phyloP scores from a whole-genome alignment of 495 filamentous ascomycete genomes.

The Xylaria venustula region DNA sequence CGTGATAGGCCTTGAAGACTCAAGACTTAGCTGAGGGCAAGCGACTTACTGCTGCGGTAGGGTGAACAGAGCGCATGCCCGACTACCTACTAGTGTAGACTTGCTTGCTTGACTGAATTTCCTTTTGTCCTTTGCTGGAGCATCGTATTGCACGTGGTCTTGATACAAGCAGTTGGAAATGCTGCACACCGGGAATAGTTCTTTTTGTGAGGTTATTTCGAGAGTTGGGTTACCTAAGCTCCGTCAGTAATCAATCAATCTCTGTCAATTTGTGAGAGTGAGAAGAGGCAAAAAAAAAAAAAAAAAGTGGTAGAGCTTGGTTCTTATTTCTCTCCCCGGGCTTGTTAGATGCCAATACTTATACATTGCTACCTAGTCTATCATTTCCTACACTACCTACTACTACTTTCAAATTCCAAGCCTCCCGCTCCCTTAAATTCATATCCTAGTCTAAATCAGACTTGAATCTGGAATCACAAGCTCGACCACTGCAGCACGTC shows the following conservation, averaged over 20 bases:
- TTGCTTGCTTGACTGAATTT: too few relatives aligned
- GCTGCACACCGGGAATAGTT: neutral
- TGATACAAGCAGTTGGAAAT: neutral
- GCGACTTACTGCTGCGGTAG: neutral
- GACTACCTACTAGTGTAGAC: neutral
- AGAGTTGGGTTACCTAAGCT: neutral
- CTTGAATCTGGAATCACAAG: too few relatives aligned
- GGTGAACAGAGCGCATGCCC: neutral
- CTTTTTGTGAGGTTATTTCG: conserved; percentile 1
- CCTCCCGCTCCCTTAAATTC: neutral
- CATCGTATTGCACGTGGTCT: neutral
- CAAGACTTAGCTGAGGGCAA: neutral
- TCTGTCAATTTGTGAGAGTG: too few relatives aligned
- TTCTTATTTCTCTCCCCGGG: neutral
- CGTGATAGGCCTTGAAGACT: conserved; percentile 11
- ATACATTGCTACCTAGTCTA: too few relatives aligned
- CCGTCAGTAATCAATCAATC: too few relatives aligned
- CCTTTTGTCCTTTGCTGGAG: neutral
- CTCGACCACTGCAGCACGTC: too few relatives aligned
- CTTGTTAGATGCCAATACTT: neutral
- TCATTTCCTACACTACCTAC: too few relatives aligned
- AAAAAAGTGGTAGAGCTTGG: neutral
- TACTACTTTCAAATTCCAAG: too few relatives aligned
- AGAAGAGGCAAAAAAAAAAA: neutral
- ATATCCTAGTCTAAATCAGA: too few relatives aligned